A percentile compares a stretch with the other conserved stretches of the same genome.
These are phyloP conservation scores for Annona cherimola DNA, from an alignment of 164 flowering plant species.

Conservation along the genomic window DNA sequence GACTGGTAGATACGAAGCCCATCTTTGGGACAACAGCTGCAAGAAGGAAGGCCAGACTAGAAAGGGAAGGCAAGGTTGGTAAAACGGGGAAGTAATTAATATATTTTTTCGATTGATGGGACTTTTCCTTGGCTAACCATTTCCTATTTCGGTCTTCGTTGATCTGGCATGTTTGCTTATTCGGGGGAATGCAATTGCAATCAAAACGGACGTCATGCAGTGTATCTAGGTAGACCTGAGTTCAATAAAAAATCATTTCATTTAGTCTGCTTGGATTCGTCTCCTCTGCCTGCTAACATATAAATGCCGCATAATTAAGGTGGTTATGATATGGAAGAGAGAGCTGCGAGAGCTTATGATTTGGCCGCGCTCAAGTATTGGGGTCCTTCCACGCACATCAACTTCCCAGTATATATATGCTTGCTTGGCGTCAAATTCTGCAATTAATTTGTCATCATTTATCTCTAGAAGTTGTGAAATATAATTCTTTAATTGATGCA, in stretches of 20 bases:
- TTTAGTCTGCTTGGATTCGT: not conserved
- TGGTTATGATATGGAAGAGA: slow-evolving; percentile 92
- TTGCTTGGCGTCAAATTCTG: slow-evolving; percentile 2
- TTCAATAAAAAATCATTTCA: not conserved
- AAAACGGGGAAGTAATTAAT: not conserved
- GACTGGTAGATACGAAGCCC: slow-evolving; percentile 95
- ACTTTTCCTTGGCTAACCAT: slow-evolving; percentile 28
- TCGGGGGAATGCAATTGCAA: slow-evolving; percentile 14
- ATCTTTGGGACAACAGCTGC: slow-evolving; percentile 92
- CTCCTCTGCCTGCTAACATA: not conserved
- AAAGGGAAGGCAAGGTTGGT: slow-evolving; percentile 93
- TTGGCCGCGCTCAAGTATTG: slow-evolving; percentile 89
- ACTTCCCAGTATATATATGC: slow-evolving; percentile 67
- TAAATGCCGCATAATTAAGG: slow-evolving; percentile 32
- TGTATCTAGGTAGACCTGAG: slow-evolving; percentile 58
- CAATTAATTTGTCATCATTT: not conserved
- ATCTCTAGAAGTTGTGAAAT: slow-evolving; percentile 4
- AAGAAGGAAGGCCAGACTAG: slow-evolving; percentile 93
- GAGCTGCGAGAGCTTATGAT: slow-evolving; percentile 91
- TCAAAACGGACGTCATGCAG: slow-evolving; percentile 36
- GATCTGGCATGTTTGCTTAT: slow-evolving; percentile 11
- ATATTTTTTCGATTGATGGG: slow-evolving; percentile 15
- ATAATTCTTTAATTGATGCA: slow-evolving; percentile 14
- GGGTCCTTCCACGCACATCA: slow-evolving; percentile 82
- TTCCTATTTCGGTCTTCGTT: slow-evolving; percentile 4